These are phyloP conservation scores for Leccinum sublutescens DNA, from an alignment of 768 basidiomycete species.

Conservation along the genomic window DNA sequence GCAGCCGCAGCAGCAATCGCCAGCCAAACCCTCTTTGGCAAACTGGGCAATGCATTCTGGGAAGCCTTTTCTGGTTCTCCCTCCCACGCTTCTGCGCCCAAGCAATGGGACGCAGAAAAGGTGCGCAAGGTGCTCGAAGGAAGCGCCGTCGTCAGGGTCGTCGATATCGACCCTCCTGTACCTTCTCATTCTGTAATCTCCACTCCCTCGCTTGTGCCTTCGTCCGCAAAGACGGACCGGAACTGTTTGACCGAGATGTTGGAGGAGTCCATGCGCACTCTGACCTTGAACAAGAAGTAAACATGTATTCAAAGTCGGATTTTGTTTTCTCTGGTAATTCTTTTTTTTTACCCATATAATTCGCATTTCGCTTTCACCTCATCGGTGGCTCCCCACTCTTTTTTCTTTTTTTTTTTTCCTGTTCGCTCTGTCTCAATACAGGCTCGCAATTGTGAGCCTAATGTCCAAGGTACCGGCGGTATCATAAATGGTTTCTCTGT, in stretches of 20 bases:
- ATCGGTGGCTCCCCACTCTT: conserved; percentile 16
- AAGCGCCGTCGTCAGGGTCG: conserved; percentile 73
- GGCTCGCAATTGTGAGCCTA: conserved; percentile 7
- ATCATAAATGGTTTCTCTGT: not conserved
- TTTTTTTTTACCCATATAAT: conserved; percentile 17
- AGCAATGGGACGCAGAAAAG: conserved; percentile 70
- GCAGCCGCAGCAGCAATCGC: conserved; percentile 61
- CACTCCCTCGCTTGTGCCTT: not conserved
- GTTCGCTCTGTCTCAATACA: not conserved
- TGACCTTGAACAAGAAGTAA: conserved; percentile 58
- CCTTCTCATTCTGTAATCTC: conserved; percentile 3
- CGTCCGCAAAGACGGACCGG: conserved; percentile 19
- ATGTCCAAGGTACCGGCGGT: not conserved
- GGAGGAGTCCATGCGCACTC: conserved; percentile 68
- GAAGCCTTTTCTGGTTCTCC: conserved; percentile 74
- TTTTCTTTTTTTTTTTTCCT: not conserved
- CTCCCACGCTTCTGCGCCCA: conserved; percentile 22
- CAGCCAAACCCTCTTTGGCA: conserved; percentile 69
- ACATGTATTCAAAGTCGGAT: not conserved
- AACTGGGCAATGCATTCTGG: conserved; percentile 80
- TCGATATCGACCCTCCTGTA: conserved; percentile 59
- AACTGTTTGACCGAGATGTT: conserved; percentile 41
- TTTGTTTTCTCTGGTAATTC: not conserved
- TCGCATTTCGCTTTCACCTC: not conserved
- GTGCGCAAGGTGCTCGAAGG: conserved; percentile 80